phyloP scores from a whole-genome alignment of 257 asterid species.

The Cinchona pubescens region DNA sequence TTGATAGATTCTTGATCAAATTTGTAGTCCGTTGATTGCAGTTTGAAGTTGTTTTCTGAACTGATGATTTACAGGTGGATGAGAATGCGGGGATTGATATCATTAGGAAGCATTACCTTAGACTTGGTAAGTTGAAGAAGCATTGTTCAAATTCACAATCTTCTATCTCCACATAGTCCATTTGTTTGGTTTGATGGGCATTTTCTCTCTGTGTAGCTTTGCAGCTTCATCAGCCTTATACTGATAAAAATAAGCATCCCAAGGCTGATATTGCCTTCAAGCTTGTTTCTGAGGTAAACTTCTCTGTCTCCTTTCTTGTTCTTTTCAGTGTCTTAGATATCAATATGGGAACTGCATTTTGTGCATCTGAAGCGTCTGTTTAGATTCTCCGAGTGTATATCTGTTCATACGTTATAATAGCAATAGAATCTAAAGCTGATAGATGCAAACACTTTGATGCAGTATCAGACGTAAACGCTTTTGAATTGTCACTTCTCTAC shows the following conservation, averaged over 20 bases:
- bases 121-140: constrained; percentile 44
- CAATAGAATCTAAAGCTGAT: not conserved
- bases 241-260: constrained; percentile 77
- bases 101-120: constrained; percentile 57
- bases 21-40: not conserved
- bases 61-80: constrained; percentile 40
- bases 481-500: not conserved
- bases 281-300: constrained; percentile 63
- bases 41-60: not conserved
- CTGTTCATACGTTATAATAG: not conserved
- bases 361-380: not conserved
- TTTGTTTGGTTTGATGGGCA: not conserved
- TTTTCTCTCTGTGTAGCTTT: constrained; percentile 43
- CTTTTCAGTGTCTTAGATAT: no score
- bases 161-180: not conserved
- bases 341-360: not conserved
- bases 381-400: not conserved
- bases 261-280: constrained; percentile 82
- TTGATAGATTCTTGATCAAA: not conserved
- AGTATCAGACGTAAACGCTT: not conserved
- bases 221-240: constrained; percentile 80
- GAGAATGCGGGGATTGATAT: constrained; percentile 48
- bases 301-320: not conserved
- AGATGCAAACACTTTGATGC: not conserved
- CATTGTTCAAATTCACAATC: not conserved